Evolutionary conservation across 768 basidiomycete species (phyloP).

Genomic region (Hericium rajendrae): DNA sequence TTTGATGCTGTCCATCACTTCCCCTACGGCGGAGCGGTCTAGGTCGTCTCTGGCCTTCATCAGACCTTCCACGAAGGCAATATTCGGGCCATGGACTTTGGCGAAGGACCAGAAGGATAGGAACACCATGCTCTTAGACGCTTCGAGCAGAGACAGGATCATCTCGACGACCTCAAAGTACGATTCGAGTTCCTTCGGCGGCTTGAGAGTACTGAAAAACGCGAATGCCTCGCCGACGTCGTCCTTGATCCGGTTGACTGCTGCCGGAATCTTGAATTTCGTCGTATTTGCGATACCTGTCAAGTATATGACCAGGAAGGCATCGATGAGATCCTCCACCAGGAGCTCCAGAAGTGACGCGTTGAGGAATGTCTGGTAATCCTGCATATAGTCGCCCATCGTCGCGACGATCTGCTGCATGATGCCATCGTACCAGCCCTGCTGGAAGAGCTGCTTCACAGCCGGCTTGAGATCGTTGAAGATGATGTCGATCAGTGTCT

Average conservation of each 20-base stretch:
- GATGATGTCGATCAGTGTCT: conserved; percentile 87
- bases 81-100: conserved; percentile 85
- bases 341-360: conserved; percentile 84
- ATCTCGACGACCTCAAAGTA: conserved; percentile 83
- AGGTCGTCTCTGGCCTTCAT: conserved; percentile 87
- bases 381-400: conserved; percentile 92
- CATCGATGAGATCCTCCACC: conserved; percentile 85
- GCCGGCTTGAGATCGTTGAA: conserved; percentile 91
- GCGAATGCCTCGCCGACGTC: conserved; percentile 72
- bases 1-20: conserved; percentile 90
- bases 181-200: conserved; percentile 67
- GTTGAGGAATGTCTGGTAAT: conserved; percentile 89
- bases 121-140: conserved; percentile 83
- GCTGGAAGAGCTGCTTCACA: conserved; percentile 74
- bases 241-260: conserved; percentile 71
- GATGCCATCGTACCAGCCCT: conserved; percentile 83
- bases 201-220: conserved; percentile 76
- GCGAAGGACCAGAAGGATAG: conserved; percentile 93
- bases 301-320: conserved; percentile 85
- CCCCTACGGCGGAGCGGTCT: conserved; percentile 77
- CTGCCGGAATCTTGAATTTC: conserved; percentile 80
- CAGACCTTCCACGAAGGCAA: conserved; percentile 82
- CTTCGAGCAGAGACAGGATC: conserved; percentile 71
- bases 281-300: conserved; percentile 75
- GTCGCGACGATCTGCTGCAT: conserved; percentile 89